Conservation (phyloP, 495 filamentous ascomycete genomes). For the Cryomyces antarcticus region DNA sequence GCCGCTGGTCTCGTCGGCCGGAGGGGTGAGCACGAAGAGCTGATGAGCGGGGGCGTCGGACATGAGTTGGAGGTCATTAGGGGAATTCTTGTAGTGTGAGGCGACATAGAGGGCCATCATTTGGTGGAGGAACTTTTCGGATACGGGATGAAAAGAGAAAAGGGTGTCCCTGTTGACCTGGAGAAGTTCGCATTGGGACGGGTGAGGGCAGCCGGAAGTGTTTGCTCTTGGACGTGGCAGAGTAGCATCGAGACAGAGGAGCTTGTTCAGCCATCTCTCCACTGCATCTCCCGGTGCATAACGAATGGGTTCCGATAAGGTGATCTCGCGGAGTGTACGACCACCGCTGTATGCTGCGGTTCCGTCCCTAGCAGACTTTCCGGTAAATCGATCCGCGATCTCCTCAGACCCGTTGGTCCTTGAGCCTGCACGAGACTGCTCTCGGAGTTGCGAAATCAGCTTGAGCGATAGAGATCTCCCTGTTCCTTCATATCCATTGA, state of each 20-base stretch:
- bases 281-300: constrained; percentile 82
- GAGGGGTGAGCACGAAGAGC: constrained; percentile 83
- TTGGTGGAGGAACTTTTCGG: constrained; percentile 89
- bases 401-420: constrained; percentile 28
- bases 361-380: constrained; percentile 41
- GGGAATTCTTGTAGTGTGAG: constrained; percentile 95
- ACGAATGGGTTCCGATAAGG: constrained; percentile 79
- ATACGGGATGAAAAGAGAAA: constrained; percentile 94
- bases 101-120: constrained; percentile 98
- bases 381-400: constrained; percentile 51
- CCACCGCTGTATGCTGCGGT: constrained; percentile 40
- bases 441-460: constrained; percentile 89
- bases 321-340: constrained; percentile 80
- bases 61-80: constrained; percentile 95
- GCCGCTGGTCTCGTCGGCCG: constrained; percentile 63
- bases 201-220: constrained; percentile 70
- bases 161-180: constrained; percentile 92
- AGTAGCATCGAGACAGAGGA: constrained; percentile 85
- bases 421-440: constrained; percentile 52
- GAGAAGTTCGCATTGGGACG: constrained; percentile 71
- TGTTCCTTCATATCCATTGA: constrained; percentile 97
- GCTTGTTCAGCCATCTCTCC: constrained; percentile 88
- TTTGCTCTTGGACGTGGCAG: constrained; percentile 55
- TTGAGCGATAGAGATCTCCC: constrained; percentile 89
- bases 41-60: constrained; percentile 94